Base-by-base conservation (phyloP, 345 rosid species). In the Citrus australasica region DNA sequence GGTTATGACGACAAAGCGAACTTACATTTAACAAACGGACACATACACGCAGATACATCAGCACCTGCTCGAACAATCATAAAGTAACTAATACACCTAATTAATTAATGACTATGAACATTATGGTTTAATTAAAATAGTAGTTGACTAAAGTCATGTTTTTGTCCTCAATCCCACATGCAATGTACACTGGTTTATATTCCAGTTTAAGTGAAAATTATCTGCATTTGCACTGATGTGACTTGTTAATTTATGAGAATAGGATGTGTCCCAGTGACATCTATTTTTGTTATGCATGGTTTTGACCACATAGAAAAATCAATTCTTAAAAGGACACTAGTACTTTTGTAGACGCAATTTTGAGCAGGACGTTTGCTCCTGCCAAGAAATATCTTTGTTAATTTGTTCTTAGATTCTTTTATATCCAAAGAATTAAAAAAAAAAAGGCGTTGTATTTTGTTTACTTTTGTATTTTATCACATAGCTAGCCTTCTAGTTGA, bases 111-210 rank as follows among this genome's bases (percentile, higher is more conserved):
- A 56, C 75, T 72, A 33, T 2, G 51, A 72, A 48, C n/a, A 48
- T 24, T 17, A 71, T 32, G 13, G 14, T 14, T 30, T 19, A 21
- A 33, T 37, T 21, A 3, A 7, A 63, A 42, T 11, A 5, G 3
- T 14, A 60, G 42, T 19, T 65, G 69, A 65, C 40, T 7, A 32
- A 65, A 48, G 53, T 48, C 25, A 30, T n/a, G 9, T 2, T 33
- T 66, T 66, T 76, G 64, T 76, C 35, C 63, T 7, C n/a, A 65
- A 22, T 51, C n/a, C 51, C 48, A 63, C 63, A 76, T 76, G 78
- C 78, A 76, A 76, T 76, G 78, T 65, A 76, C 51, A 0, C 51
- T 13, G 28, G 53, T 13, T 14, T 22, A 2, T 51, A 32, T 32
- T 28, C 51, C 21, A 64, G 27, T 53, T 30, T 10, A 25, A 25